Evolutionary conservation across 1,284 basidiomycete species (phyloP), one percentile per base, ranked within the genome.

Genomic region (Malassezia sp.): DNA sequence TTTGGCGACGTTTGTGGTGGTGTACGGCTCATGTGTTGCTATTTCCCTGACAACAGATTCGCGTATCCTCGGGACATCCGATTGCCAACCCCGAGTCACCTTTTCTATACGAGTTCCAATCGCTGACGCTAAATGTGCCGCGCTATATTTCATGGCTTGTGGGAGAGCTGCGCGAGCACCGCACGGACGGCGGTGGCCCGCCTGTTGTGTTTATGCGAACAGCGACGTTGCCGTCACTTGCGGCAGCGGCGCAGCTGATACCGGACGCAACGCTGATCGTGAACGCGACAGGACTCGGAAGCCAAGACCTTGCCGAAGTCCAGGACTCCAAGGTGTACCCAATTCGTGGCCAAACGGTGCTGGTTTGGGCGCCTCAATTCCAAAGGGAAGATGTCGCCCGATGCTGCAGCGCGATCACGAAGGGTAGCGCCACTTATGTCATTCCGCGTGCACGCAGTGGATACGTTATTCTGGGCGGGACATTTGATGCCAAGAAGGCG

Each of bases 261-360:
- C 54, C 54, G 0, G 24, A 24, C 27, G 50, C 41, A 8, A 26
- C 38, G 22, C 38, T 75, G 6, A 64, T 76, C 7, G 67, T 77
- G 37, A 76, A 77, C 44, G 73, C 74, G 1, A 73, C 73, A 0
- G 75, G 74, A 4, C 58, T 73, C 1, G 71, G 71, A 10, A 54
- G 58, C n/a, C 56, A 38, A 6, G 48, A 56, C 5, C 46, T 67
- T 2, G n/a, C 32, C 22, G 61, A 63, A 22, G 61, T 61, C 0
- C 38, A 85, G 4, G 80, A 90, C 2, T 79, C 85, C 54, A 83
- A 87, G 63, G 76, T 88, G 18, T 80, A 79, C 63, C 87, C 88
- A 0, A 78, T 88, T 42, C 77, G 85, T 32, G 89, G 89, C 0
- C 89, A 93, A 71, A 89, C 85, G 0, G 79, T 88, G 8, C 72